Conservation (phyloP, 2,329 filamentous ascomycete genomes). For the Aureobasidium sp. region DNA sequence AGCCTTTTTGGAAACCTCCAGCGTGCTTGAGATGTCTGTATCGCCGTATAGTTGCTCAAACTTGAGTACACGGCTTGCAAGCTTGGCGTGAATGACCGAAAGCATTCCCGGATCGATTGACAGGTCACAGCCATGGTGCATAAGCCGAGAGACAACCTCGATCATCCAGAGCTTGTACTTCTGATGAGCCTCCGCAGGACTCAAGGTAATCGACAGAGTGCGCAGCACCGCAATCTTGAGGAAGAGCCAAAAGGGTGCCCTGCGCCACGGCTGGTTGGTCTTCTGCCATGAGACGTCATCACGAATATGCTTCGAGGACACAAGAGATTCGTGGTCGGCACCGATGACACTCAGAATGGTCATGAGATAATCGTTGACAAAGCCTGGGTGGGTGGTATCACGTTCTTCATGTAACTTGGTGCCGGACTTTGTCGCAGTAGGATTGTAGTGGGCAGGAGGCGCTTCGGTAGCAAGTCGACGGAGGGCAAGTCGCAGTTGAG, state of each 20-base stretch:
- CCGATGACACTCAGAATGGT: constrained; percentile 66
- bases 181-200: background rate
- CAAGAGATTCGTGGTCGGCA: constrained; percentile 31
- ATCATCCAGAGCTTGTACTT: constrained; percentile 34
- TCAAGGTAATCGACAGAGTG: constrained; percentile 44
- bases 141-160: constrained; percentile 50
- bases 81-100: constrained; percentile 30
- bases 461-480: constrained; percentile 1
- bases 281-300: constrained; percentile 53
- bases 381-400: constrained; percentile 61
- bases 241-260: constrained; percentile 68
- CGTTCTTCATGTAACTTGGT: constrained; percentile 66
- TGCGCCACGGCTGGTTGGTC: constrained; percentile 63
- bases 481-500: background rate
- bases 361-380: constrained; percentile 68
- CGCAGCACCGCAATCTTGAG: constrained; percentile 66
- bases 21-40: background rate
- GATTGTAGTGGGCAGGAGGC: constrained; percentile 54
- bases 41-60: constrained; percentile 18
- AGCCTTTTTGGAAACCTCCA: background rate
- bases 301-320: constrained; percentile 64
- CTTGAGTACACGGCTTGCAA: constrained; percentile 30
- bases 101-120: constrained; percentile 13
- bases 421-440: too few species aligned
- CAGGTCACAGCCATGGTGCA: constrained; percentile 42